These are phyloP conservation scores for Trichoderma breve DNA, from an alignment of 2,329 filamentous ascomycete genomes.

Conservation along the genomic window DNA sequence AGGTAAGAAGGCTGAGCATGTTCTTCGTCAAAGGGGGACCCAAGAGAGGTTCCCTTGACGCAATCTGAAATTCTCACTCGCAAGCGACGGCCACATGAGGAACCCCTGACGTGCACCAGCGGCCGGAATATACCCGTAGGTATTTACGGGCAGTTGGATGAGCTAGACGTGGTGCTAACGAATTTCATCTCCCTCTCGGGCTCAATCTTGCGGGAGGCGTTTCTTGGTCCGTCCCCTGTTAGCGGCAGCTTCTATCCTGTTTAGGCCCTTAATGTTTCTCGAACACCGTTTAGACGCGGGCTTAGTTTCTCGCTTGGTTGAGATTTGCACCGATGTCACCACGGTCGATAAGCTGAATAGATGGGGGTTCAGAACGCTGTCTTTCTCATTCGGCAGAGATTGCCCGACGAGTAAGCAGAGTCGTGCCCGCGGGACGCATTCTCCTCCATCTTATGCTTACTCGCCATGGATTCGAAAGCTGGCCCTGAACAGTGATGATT, in stretches of 20 bases:
- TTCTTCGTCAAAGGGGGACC: neutral
- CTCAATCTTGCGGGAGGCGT: conserved; percentile 14
- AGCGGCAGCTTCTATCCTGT: neutral
- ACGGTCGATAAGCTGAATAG: neutral
- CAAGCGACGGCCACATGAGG: conserved; percentile 15
- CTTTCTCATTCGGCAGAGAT: neutral
- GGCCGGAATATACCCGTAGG: conserved; percentile 6
- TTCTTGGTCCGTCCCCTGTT: conserved; percentile 8
- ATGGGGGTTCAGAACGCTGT: neutral
- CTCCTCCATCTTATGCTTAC: neutral
- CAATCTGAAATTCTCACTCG: neutral
- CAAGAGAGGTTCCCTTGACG: neutral
- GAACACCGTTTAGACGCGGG: conserved; percentile 1
- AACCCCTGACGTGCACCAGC: conserved; percentile 7
- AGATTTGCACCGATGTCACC: conserved; percentile 6
- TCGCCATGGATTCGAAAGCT: neutral
- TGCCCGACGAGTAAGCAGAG: too few species aligned
- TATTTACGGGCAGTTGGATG: neutral
- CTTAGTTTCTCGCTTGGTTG: neutral
- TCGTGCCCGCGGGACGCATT: neutral
- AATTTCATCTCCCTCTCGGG: conserved; percentile 14
- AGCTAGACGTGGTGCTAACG: conserved; percentile 3
- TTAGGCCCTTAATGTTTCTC: neutral
- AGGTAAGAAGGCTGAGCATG: neutral
- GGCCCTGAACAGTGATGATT: neutral